These are phyloP conservation scores for Tetracladium setigerum DNA, from an alignment of 495 filamentous ascomycete species.

Conservation along the genomic window DNA sequence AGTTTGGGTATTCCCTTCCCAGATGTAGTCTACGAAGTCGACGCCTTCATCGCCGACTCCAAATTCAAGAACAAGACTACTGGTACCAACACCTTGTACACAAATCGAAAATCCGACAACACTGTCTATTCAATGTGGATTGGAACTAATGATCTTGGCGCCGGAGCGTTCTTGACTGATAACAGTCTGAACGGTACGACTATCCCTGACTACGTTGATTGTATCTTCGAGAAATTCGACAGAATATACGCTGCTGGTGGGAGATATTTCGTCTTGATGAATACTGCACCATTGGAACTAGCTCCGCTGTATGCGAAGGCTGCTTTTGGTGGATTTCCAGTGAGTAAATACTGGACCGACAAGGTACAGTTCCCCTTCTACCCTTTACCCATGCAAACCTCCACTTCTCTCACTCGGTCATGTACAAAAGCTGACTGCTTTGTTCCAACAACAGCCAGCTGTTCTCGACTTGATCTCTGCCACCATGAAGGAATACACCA, in stretches of 20 bases:
- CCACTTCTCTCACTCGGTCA: no score
- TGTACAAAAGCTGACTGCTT: no score
- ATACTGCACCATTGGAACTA: constrained; percentile 53
- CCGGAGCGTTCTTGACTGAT: constrained; percentile 53
- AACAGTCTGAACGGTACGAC: constrained; percentile 48
- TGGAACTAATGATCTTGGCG: constrained; percentile 70
- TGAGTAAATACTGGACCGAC: constrained; percentile 50
- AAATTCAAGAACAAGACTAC: constrained; percentile 28
- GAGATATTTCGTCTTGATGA: constrained; percentile 62
- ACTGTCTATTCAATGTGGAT: constrained; percentile 73
- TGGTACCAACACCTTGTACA: constrained; percentile 39
- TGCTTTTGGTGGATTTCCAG: constrained; percentile 36
- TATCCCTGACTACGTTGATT: constrained; percentile 54
- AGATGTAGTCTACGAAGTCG: constrained; percentile 62
- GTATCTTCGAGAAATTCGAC: constrained; percentile 53
- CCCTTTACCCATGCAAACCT: no score
- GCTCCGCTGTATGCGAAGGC: constrained; percentile 50
- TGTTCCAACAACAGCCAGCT: constrained; percentile 16
- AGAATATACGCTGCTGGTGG: constrained; percentile 55
- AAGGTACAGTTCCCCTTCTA: constrained; percentile 29
- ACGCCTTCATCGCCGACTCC: constrained; percentile 58
- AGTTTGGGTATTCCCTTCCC: constrained; percentile 48
- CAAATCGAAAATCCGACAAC: constrained; percentile 40
- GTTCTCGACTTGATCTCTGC: constrained; percentile 49
- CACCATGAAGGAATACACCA: constrained; percentile 56